Conservation (phyloP, 352 stramenopile species). For the Pythium rhizo-oryzae region DNA sequence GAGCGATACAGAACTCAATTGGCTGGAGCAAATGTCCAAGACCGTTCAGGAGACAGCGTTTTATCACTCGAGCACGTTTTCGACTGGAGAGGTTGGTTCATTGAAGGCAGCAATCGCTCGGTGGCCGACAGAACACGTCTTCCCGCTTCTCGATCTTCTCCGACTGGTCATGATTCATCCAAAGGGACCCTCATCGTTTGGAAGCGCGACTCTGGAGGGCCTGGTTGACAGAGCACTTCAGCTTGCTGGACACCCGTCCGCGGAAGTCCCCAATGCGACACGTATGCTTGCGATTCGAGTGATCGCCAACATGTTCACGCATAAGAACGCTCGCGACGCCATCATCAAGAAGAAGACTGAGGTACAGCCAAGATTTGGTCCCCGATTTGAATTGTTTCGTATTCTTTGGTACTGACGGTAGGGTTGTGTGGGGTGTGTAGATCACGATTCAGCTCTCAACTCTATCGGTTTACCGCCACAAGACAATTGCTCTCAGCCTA, state of each 20-base stretch:
- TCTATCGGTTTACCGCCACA: conserved; percentile 60
- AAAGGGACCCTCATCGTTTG: conserved; percentile 56
- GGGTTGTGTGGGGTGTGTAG: conserved; percentile 16
- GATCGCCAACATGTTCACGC: conserved; percentile 77
- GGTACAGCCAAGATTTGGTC: conserved; percentile 23
- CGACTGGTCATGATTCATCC: conserved; percentile 91
- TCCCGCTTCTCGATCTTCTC: conserved; percentile 92
- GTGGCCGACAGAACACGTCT: conserved; percentile 81
- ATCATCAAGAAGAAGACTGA: conserved; percentile 59
- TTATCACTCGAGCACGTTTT: conserved; percentile 93
- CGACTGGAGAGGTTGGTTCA: conserved; percentile 52
- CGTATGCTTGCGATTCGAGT: conserved; percentile 78
- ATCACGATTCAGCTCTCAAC: conserved; percentile 46
- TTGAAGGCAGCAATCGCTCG: conserved; percentile 63
- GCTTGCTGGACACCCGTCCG: conserved; percentile 29
- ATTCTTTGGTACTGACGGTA: not conserved
- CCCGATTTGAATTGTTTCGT: not conserved
- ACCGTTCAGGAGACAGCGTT: conserved; percentile 83
- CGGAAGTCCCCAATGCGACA: conserved; percentile 59
- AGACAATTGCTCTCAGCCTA: conserved; percentile 68
- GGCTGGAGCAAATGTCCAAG: conserved; percentile 57
- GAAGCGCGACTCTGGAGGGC: conserved; percentile 35
- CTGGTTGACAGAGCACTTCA: conserved; percentile 42
- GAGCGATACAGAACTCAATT: conserved; percentile 50
- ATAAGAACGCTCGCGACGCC: conserved; percentile 44